Conservation (phyloP, 2,329 filamentous ascomycete genomes). For the Fusarium robinianum region DNA sequence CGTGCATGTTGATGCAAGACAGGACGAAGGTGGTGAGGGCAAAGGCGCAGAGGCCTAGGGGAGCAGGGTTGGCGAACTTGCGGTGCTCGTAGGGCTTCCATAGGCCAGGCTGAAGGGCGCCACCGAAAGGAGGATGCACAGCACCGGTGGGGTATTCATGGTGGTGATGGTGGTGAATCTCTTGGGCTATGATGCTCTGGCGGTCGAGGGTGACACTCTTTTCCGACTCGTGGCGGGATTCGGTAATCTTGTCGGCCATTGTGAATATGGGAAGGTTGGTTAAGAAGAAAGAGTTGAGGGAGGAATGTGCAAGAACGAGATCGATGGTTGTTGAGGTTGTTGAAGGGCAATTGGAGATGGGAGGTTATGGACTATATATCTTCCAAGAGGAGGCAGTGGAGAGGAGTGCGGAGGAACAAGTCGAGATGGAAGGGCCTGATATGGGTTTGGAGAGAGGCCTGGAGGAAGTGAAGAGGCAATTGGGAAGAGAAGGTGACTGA, state of each 20-base stretch:
- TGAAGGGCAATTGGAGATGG: no score
- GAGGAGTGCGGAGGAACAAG: no score
- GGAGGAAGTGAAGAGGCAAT: background rate
- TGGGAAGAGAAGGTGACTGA: slow-evolving; percentile 1
- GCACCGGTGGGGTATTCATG: slow-evolving; percentile 35
- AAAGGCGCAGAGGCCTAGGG: slow-evolving; percentile 77
- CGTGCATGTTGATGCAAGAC: slow-evolving; percentile 71
- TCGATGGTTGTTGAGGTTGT: background rate
- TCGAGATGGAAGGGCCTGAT: slow-evolving; percentile 5
- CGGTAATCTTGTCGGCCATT: slow-evolving; percentile 33
- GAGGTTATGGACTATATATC: no score
- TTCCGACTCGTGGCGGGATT: slow-evolving; percentile 31
- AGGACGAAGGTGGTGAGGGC: slow-evolving; percentile 83
- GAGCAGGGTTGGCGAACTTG: slow-evolving; percentile 80
- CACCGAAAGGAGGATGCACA: slow-evolving; percentile 61
- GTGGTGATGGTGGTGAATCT: slow-evolving; percentile 33
- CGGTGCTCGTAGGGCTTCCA: slow-evolving; percentile 67
- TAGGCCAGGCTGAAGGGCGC: slow-evolving; percentile 72
- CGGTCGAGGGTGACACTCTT: slow-evolving; percentile 32
- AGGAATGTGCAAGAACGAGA: slow-evolving; percentile 1
- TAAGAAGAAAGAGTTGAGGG: background rate
- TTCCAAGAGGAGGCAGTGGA: no score
- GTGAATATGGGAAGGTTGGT: slow-evolving; percentile 1
- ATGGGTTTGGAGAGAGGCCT: slow-evolving; percentile 2
- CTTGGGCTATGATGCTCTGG: slow-evolving; percentile 19